phyloP scores from a whole-genome alignment of 2,329 filamentous ascomycete genomes.

The Scedosporium dehoogii region DNA sequence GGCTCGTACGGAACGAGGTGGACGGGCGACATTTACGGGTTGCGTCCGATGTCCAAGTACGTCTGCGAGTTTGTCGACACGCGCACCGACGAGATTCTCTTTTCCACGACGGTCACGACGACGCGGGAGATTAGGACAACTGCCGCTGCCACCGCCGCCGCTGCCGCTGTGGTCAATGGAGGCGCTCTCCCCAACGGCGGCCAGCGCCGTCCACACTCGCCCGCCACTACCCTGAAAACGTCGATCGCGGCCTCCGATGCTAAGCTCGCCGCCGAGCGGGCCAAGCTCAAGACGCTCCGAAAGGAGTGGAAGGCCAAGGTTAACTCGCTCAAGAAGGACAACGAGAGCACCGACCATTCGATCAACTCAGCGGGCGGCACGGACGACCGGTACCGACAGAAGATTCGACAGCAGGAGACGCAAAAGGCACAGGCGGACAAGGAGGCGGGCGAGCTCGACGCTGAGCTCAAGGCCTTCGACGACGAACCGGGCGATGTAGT shows the following conservation, averaged over 20 bases:
- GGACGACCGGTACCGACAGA: conserved; percentile 67
- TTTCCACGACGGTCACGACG: conserved; percentile 63
- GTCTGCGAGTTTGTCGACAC: conserved; percentile 68
- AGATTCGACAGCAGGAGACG: conserved; percentile 64
- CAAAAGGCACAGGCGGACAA: conserved; percentile 57
- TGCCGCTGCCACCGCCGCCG: conserved; percentile 12
- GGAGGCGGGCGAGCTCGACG: conserved; percentile 42
- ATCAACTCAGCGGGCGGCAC: conserved; percentile 60
- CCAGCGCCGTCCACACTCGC: conserved; percentile 63
- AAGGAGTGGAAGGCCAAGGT: conserved; percentile 66
- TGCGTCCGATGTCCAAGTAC: conserved; percentile 66
- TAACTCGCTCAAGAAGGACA: conserved; percentile 60
- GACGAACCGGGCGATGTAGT: conserved; percentile 53
- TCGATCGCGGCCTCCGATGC: conserved; percentile 64
- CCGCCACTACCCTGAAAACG: conserved; percentile 64
- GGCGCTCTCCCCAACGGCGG: conserved; percentile 20
- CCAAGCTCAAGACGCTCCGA: conserved; percentile 57
- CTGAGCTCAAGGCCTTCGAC: conserved; percentile 51
- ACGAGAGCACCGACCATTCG: conserved; percentile 56
- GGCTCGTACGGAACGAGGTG: conserved; percentile 43
- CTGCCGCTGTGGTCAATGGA: conserved; percentile 8
- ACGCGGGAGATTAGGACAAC: conserved; percentile 27
- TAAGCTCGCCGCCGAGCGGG: conserved; percentile 59
- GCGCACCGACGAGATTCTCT: conserved; percentile 54
- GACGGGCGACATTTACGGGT: conserved; percentile 61